Evolutionary conservation across 139 green algal species (phyloP), one percentile per base, ranked within the genome.

Genomic region (Coccomyxa sp.): DNA sequence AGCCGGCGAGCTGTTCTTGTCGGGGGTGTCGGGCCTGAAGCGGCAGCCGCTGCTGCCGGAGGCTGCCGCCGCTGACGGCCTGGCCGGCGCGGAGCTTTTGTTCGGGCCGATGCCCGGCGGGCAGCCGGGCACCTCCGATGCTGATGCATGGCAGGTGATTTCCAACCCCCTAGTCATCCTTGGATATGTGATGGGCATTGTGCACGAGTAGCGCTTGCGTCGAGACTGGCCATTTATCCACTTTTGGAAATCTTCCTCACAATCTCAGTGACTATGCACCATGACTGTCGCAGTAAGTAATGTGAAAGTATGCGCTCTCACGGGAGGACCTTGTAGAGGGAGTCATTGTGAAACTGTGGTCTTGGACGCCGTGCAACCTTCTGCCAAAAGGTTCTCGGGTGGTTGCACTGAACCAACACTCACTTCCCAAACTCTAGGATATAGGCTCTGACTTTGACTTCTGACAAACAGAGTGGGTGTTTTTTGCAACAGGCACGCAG

Each of bases 1-100:
- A 84, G 89, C 88, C 0, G 94, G 92, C 12, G 89, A 98, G 86
- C 90, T 97, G 0, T 95, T 97, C 68, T 84, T 97, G 38, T 63
- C 83, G 27, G 81, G 87, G 21, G 81, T 80, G 23, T 45, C 80
- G 0, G 77, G 82, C 58, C 58, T 84, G 17, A 45, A 31, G 18
- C 66, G 84, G 10, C 25, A 82, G n/a, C 81, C 86, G 27, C 79
- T 90, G 78, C 85, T 94, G 82, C 82, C 90, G 28, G 81, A 90
- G 85, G 86, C 91, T 84, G 85, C 85, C 31, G 25, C 86, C 32
- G 31, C 66, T n/a, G 90, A 94, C 75, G 89, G 88, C 15, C 87
- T 90, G 27, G 81, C 82, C 21, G 89, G 89, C 14, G 82, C 67
- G 15, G 89, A 95, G 84, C 87, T 94, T 25, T 82, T 93, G 58